Evolutionary conservation across 495 filamentous ascomycete species (phyloP), one percentile per base, ranked within the genome.

Genomic region (Daldinia childiae): DNA sequence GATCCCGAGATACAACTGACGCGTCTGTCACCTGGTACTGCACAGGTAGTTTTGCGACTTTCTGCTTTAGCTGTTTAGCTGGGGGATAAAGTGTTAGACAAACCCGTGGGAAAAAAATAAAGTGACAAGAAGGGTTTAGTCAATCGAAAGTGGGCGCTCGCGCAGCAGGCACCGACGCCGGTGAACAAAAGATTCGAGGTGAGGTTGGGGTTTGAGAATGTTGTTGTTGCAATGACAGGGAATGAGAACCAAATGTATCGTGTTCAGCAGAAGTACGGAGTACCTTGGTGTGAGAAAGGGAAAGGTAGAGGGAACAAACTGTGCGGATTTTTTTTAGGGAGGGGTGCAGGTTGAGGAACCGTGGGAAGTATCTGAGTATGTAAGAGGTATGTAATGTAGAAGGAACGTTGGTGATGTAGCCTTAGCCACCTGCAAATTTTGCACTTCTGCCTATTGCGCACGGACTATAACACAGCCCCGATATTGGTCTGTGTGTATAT

Each of bases 261-360:
- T 52, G 48, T 68, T 65, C 61, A 38, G 55, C 7, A 32, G 30
- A 73, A 58, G 70, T 73, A 69, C 64, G 70, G 51, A 69, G 70
- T 73, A 73, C 70, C 48, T 73, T 52, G 50, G 26, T 41, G n/a
- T 29, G 39, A 62, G 55, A 64, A 73, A 62, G 51, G 61, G 62
- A 64, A 61, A 73, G 45, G 70, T 73, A 73, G 70, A 73, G 65
- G 70, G 70, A 68, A 68, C 70, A 69, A 73, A 73, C 60, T 68
- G 62, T 68, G 70, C 64, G 65, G 70, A 65, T 61, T 61, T n/a
- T n/a, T n/a, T n/a, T n/a, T 34, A 57, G 70, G 65, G 65, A 52
- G 65, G 70, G 70, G 70, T 67, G 58, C 59, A 68, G 54, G 50
- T 58, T 58, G 51, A 52, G 34, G 68, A 66, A 71, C 69, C 27